A percentile compares a stretch with the other conserved stretches of the same genome.
Evolutionary conservation across 1,284 basidiomycete genomes (phyloP).

Genomic region (Pyrrhoderma noxium): DNA sequence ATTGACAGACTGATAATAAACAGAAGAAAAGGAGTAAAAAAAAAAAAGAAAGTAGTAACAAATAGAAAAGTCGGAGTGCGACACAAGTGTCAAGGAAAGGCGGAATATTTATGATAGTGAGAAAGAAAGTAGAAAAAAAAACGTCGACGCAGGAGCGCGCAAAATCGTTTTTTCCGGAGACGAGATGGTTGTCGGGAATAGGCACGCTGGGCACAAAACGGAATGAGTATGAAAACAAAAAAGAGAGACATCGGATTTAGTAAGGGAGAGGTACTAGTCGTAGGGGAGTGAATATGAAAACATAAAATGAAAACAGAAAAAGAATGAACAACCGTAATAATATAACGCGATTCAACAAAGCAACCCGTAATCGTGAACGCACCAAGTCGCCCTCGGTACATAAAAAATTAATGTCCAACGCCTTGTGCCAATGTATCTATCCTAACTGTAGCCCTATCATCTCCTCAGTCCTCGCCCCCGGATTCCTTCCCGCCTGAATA

Average conservation of each 20-base stretch:
- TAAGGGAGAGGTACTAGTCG: not conserved
- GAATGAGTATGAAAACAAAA: not conserved
- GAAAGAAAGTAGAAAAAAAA: not conserved
- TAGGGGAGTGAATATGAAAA: not conserved
- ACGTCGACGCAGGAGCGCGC: not conserved
- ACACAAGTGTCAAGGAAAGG: not conserved
- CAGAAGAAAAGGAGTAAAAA: not conserved
- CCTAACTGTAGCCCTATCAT: too few relatives aligned
- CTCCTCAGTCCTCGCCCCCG: too few relatives aligned
- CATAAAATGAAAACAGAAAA: not conserved
- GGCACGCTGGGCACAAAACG: not conserved
- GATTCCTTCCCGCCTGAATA: too few relatives aligned
- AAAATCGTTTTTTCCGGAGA: not conserved
- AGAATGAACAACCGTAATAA: slow-evolving; percentile 17
- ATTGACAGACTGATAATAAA: not conserved
- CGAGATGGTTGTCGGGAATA: not conserved
- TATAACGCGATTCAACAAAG: slow-evolving; percentile 16
- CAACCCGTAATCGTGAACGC: slow-evolving; percentile 11
- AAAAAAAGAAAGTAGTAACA: not conserved
- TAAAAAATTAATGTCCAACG: slow-evolving; percentile 2
- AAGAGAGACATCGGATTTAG: not conserved
- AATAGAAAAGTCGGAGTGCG: not conserved
- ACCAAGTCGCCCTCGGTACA: slow-evolving; percentile 17
- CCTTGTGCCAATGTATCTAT: too few relatives aligned
- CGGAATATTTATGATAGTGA: not conserved